Conservation (phyloP, 495 filamentous ascomycete genomes). For the Podospora fimiseda region DNA sequence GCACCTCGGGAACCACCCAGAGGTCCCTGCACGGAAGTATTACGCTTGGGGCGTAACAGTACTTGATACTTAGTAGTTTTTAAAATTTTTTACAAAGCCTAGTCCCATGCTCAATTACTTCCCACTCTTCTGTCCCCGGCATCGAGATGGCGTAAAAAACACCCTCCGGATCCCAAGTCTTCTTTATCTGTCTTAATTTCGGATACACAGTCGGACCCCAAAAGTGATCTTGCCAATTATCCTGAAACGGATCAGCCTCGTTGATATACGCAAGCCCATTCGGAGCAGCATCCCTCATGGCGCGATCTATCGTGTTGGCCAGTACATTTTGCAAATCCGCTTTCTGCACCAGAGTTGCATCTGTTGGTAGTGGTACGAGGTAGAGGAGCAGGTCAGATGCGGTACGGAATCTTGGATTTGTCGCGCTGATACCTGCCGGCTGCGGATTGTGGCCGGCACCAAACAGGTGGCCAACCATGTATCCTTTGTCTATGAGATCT, state of each 20-base stretch:
- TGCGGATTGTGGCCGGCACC: slow-evolving; percentile 22
- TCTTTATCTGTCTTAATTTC: slow-evolving; percentile 32
- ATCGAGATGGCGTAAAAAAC: slow-evolving; percentile 36
- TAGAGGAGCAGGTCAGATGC: slow-evolving; percentile 6
- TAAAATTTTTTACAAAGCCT: slow-evolving; percentile 24
- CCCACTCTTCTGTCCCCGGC: slow-evolving; percentile 29
- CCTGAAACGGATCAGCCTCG: slow-evolving; percentile 38
- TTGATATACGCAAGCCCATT: slow-evolving; percentile 31
- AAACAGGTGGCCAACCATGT: slow-evolving; percentile 28
- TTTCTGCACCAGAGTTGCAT: neutral
- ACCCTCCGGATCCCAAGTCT: slow-evolving; percentile 46
- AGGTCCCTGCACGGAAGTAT: too few relatives aligned
- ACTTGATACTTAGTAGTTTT: too few relatives aligned
- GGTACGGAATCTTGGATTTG: slow-evolving; percentile 43
- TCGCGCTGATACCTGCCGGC: slow-evolving; percentile 25
- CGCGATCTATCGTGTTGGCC: slow-evolving; percentile 8
- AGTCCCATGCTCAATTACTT: slow-evolving; percentile 29
- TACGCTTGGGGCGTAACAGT: too few relatives aligned
- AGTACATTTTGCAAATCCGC: slow-evolving; percentile 2
- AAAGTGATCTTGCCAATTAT: slow-evolving; percentile 17
- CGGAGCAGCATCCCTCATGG: slow-evolving; percentile 22
- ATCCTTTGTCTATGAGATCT: slow-evolving; percentile 19
- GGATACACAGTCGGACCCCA: slow-evolving; percentile 25
- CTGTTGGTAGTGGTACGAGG: neutral
- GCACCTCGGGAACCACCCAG: too few relatives aligned